A percentile compares a stretch with the other conserved stretches of the same genome.
Conservation (phyloP, 352 stramenopile genomes). For the Phytophthora europaea region DNA sequence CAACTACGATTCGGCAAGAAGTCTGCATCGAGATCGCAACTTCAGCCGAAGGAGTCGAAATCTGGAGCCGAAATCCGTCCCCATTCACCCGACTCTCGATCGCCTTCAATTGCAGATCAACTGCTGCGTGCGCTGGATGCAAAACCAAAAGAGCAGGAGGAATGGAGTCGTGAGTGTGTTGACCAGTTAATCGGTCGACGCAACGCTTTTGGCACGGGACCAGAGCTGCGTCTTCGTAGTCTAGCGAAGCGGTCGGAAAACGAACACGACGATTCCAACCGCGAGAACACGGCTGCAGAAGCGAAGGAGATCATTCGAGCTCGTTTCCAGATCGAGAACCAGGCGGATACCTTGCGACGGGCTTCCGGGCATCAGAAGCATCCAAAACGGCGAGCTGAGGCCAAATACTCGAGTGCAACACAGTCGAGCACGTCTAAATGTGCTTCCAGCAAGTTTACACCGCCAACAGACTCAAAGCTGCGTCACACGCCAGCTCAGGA, state of each 20-base stretch:
- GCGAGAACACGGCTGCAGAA: constrained; percentile 21
- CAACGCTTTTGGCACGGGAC: constrained; percentile 60
- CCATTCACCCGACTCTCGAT: constrained; percentile 23
- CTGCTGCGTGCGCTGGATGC: constrained; percentile 48
- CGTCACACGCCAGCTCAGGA: not conserved
- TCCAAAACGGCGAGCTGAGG: constrained; percentile 5
- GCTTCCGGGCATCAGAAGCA: constrained; percentile 1
- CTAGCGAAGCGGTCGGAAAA: not conserved
- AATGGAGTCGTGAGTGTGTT: constrained; percentile 52
- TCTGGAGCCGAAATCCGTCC: constrained; percentile 2
- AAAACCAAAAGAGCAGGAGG: constrained; percentile 36
- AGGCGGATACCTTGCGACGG: constrained; percentile 48
- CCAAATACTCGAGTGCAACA: not conserved
- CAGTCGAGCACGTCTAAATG: not conserved
- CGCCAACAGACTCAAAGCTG: not conserved
- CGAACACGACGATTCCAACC: not conserved
- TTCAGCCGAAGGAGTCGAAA: not conserved
- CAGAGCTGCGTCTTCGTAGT: constrained; percentile 32
- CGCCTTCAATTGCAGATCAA: constrained; percentile 50
- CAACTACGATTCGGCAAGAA: constrained; percentile 69
- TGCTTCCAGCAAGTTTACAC: not conserved
- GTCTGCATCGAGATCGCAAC: constrained; percentile 8
- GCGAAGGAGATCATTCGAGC: constrained; percentile 60
- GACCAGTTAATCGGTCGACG: constrained; percentile 63
- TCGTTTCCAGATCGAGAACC: constrained; percentile 58